phyloP scores from a whole-genome alignment of 73 alveolate genomes.

The Loxodes magnus region DNA sequence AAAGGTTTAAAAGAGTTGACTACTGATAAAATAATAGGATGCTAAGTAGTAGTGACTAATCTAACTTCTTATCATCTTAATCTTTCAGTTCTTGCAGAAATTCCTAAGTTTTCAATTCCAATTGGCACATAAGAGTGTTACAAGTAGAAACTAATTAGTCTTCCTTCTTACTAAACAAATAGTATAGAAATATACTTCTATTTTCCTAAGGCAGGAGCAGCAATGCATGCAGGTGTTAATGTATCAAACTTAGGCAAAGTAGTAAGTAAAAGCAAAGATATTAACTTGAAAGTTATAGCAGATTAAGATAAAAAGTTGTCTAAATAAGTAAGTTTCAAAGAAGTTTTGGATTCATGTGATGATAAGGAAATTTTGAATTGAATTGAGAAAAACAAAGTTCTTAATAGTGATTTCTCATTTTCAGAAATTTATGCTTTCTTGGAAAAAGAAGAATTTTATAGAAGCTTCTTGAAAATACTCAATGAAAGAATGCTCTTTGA shows the following conservation, averaged over 20 bases:
- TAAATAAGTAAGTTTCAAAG: conserved; percentile 50
- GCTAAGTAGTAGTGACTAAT: conserved; percentile 84
- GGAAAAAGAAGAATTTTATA: no score
- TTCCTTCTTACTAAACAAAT: conserved; percentile 65
- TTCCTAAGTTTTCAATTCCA: conserved; percentile 87
- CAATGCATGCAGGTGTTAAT: conserved; percentile 64
- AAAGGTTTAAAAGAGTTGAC: no score
- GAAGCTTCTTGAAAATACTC: conserved; percentile 41
- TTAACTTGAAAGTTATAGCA: conserved; percentile 34
- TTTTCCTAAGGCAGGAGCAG: conserved; percentile 78
- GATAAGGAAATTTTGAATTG: conserved; percentile 40
- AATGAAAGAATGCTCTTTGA: conserved; percentile 48
- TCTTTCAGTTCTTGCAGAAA: conserved; percentile 62
- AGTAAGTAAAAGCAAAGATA: conserved; percentile 49
- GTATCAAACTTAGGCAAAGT: conserved; percentile 58
- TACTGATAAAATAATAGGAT: conserved; percentile 58
- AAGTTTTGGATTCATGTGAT: conserved; percentile 42
- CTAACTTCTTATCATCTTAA: conserved; percentile 48
- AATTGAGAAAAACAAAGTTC: conserved; percentile 29
- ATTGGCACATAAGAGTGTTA: conserved; percentile 41
- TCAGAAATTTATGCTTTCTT: conserved; percentile 57
- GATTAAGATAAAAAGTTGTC: conserved; percentile 15
- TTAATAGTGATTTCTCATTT: conserved; percentile 33
- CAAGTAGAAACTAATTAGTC: conserved; percentile 31
- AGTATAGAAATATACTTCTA: conserved; percentile 58